phyloP scores from a whole-genome alignment of 1,284 basidiomycete genomes.

The Stygiomarasmius scandens region DNA sequence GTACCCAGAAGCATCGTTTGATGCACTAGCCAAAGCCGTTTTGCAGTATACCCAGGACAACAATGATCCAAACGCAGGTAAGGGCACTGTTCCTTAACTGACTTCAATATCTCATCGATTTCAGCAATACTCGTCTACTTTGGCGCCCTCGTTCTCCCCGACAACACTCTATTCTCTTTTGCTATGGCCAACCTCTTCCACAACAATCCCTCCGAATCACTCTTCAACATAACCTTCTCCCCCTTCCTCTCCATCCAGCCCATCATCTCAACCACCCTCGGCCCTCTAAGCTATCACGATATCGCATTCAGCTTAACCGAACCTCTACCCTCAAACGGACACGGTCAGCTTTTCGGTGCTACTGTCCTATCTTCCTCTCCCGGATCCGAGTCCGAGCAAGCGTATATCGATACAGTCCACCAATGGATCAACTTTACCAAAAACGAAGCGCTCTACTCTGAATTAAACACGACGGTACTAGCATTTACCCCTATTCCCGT shows the following conservation, averaged over 20 bases:
- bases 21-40: conserved; percentile 35
- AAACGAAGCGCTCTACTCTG: conserved; percentile 20
- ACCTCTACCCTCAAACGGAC: conserved; percentile 27
- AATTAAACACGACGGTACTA: conserved; percentile 27
- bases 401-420: background rate
- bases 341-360: conserved; percentile 37
- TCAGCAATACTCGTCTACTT: background rate
- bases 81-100: background rate
- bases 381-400: conserved; percentile 15
- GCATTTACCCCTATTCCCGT: conserved; percentile 39
- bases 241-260: conserved; percentile 41
- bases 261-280: conserved; percentile 22
- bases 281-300: conserved; percentile 35
- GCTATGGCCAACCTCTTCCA: conserved; percentile 33
- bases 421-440: conserved; percentile 21
- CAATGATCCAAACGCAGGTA: conserved; percentile 39
- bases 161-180: conserved; percentile 16
- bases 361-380: conserved; percentile 28
- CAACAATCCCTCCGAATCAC: conserved; percentile 31
- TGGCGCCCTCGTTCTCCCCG: background rate
- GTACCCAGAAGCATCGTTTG: conserved; percentile 30
- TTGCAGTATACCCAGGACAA: conserved; percentile 37
- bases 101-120: background rate
- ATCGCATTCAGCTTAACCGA: conserved; percentile 32
- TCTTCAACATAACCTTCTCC: conserved; percentile 35